Percentiles rank a stretch among this genome's conserved stretches.
Conservation (phyloP, 139 green algal species). For the Micromonas commoda region DNA sequence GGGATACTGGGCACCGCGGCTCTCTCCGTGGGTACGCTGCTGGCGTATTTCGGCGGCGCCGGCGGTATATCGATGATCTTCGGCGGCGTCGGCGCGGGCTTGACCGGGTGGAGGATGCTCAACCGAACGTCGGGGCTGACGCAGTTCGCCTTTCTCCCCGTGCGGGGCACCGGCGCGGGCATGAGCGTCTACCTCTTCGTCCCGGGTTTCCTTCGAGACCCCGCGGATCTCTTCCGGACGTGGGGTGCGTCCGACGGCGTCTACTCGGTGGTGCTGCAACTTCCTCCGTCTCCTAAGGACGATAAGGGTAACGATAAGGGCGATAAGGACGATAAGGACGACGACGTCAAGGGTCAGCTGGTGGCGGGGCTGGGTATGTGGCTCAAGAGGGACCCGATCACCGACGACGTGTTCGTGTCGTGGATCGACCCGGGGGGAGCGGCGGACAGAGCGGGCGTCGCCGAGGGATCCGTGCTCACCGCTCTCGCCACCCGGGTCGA, state of each 20-base stretch:
- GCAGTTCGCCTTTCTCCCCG: not conserved
- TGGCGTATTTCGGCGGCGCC: not conserved
- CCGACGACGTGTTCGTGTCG: not conserved
- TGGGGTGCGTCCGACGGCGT: not conserved
- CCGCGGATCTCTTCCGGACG: slow-evolving; percentile 1
- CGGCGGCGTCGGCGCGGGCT: slow-evolving; percentile 7
- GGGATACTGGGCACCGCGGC: not conserved
- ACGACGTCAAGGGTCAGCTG: not conserved
- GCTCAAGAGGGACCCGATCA: not conserved
- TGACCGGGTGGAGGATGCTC: not conserved
- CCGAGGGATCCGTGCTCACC: not conserved
- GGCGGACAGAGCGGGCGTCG: not conserved
- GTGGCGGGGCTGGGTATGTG: not conserved
- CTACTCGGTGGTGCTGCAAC: not conserved
- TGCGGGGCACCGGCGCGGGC: not conserved
- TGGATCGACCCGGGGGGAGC: too few species aligned
- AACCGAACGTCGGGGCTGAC: not conserved
- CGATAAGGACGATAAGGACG: not conserved
- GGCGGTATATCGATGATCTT: not conserved
- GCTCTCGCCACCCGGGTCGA: not conserved
- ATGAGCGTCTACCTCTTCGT: slow-evolving; percentile 1
- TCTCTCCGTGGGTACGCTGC: not conserved
- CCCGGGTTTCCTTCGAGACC: not conserved
- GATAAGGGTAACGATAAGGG: not conserved
- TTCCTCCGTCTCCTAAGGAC: not conserved